Evolutionary conservation across 2,329 filamentous ascomycete species (phyloP), one percentile per base, ranked within the genome.

Genomic region (Penicillium occitanis): DNA sequence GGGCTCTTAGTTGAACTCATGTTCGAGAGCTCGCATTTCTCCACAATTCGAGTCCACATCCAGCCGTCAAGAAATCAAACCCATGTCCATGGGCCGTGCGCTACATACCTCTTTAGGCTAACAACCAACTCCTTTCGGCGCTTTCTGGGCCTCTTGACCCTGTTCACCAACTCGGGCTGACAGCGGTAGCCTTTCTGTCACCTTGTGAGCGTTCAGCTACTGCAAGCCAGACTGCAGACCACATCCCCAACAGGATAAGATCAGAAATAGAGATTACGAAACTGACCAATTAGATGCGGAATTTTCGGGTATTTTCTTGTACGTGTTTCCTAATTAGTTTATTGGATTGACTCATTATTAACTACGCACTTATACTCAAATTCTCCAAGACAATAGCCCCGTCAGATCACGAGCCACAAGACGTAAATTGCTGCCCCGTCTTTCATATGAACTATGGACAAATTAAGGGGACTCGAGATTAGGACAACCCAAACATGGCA

Each of bases 201-300:
- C 33, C 19, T 37, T 11, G 53, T 37, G 65, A 69, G 72, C 65
- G 68, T 63, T 70, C 73, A 68, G 70, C 71, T 73, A 68, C 74
- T 75, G 73, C 72, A 75, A 72, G 74, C 74, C 73, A 74, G 69
- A 66, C 70, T 59, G 66, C 66, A 65, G 60, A 65, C 68, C 67
- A 58, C 59, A 67, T 66, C 44, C 53, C 57, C 67, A 61, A 67
- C 66, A 66, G 65, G 60, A 66, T 48, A 64, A 42, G 68, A 61
- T 40, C 44, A 30, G 42, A 61, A 46, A 30, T 46, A 46, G 40
- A 35, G 40, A 25, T 30, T n/a, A 33, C 25, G 5, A 13, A n/a
- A 46, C 58, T 28, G 58, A 6, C 58, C 58, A 46, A 48, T 61
- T 8, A 42, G 28, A 30, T 19, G 28, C 40, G 13, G 33, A 57